These are phyloP conservation scores for Erodium moschatum DNA, from an alignment of 441 rosid species.

Conservation along the genomic window DNA sequence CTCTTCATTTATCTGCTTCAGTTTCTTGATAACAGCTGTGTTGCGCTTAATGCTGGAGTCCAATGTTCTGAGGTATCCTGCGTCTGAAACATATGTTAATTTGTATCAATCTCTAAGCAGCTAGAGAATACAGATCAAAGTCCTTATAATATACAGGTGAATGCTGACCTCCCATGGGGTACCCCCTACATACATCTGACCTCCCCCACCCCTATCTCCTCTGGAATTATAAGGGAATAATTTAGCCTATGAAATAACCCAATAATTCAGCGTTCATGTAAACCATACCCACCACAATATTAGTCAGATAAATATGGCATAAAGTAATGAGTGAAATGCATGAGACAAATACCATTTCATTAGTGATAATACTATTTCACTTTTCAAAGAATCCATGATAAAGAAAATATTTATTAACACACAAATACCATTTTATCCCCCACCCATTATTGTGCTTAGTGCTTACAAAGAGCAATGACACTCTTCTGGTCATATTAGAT, in stretches of 20 bases:
- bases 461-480: neutral
- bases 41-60: constrained; percentile 96
- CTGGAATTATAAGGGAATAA: neutral
- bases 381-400: neutral
- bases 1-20: constrained; percentile 94
- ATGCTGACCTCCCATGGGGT: neutral
- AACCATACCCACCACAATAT: neutral
- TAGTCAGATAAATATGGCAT: neutral
- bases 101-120: constrained; percentile 23
- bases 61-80: constrained; percentile 77
- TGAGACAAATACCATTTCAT: neutral
- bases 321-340: neutral
- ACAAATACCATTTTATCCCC: neutral
- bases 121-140: constrained; percentile 9
- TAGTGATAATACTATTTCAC: neutral
- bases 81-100: constrained; percentile 44
- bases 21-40: constrained; percentile 81
- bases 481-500: neutral
- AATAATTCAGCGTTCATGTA: neutral
- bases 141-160: neutral
- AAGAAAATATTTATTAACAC: constrained; percentile 1
- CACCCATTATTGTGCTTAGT: neutral
- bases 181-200: neutral
- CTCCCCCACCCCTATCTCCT: neutral
- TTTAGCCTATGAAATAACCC: neutral